Percentiles rank a stretch among this genome's conserved stretches.
Conservation (phyloP, 352 stramenopile genomes). For the Globisporangium alternatum region DNA sequence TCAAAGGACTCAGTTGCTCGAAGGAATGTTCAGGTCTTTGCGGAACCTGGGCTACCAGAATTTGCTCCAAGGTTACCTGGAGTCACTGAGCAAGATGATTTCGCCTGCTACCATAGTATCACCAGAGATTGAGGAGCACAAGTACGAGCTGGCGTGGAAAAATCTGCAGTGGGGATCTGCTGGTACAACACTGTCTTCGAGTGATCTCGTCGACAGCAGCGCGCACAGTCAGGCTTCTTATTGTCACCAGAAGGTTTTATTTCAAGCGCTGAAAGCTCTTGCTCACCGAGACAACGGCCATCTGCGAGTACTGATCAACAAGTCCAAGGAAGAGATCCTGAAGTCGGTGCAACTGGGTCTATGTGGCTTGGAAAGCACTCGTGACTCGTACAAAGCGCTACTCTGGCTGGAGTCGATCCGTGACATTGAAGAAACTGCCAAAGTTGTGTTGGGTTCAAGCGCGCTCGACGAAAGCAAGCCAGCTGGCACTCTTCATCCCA, state of each 20-base stretch:
- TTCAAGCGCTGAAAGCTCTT: slow-evolving; percentile 53
- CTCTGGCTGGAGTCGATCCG: slow-evolving; percentile 55
- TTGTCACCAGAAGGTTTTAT: slow-evolving; percentile 53
- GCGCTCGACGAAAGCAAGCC: slow-evolving; percentile 6
- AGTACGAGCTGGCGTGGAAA: slow-evolving; percentile 81
- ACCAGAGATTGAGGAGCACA: slow-evolving; percentile 41
- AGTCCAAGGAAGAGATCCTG: slow-evolving; percentile 52
- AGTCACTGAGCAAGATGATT: slow-evolving; percentile 22
- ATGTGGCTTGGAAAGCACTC: slow-evolving; percentile 64
- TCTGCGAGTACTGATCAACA: slow-evolving; percentile 29
- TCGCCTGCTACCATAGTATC: slow-evolving; percentile 2
- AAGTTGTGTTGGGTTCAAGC: slow-evolving; percentile 12
- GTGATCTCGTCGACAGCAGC: slow-evolving; percentile 1
- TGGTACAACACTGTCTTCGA: slow-evolving; percentile 18
- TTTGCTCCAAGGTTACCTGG: slow-evolving; percentile 55
- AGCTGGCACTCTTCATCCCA: neutral
- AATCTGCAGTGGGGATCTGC: slow-evolving; percentile 67
- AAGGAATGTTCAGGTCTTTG: slow-evolving; percentile 63
- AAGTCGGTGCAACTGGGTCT: slow-evolving; percentile 54
- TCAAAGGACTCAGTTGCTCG: slow-evolving; percentile 12
- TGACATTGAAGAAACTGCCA: slow-evolving; percentile 54
- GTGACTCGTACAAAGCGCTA: slow-evolving; percentile 53
- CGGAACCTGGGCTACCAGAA: slow-evolving; percentile 73
- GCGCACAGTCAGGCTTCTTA: slow-evolving; percentile 20
- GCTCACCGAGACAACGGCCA: slow-evolving; percentile 45